Percentiles rank a stretch among this genome's conserved stretches.
phyloP scores from a whole-genome alignment of 306 rosid species.

The Castanea crenata region DNA sequence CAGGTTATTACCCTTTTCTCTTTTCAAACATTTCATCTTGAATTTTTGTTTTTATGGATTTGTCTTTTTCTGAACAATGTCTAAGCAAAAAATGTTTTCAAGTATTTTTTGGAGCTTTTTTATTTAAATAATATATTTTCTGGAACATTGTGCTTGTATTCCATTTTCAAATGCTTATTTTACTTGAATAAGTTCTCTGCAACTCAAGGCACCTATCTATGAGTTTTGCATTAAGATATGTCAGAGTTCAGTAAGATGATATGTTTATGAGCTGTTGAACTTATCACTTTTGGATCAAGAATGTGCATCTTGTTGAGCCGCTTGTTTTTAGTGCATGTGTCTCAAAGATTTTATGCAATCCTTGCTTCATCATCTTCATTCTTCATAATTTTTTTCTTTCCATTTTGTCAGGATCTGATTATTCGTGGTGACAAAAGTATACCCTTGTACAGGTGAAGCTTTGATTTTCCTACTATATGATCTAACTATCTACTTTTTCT shows the following conservation, averaged over 20 bases:
- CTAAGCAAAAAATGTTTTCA: background rate
- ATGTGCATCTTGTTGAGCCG: background rate
- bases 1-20: conserved; percentile 53
- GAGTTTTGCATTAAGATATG: background rate
- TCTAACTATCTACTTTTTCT: conserved; percentile 14
- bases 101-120: background rate
- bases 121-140: background rate
- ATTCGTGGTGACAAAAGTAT: conserved; percentile 80
- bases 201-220: background rate
- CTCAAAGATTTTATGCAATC: background rate
- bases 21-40: conserved; percentile 18
- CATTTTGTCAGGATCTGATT: conserved; percentile 66
- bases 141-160: background rate
- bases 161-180: background rate
- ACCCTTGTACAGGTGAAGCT: conserved; percentile 80
- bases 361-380: conserved; percentile 10
- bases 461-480: conserved; percentile 6
- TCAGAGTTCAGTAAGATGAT: background rate
- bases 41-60: conserved; percentile 7
- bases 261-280: background rate
- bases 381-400: background rate
- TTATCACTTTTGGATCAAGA: background rate
- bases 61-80: conserved; percentile 5
- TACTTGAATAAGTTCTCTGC: background rate
- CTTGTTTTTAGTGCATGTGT: background rate